Percentiles rank a stretch among this genome's conserved stretches.
phyloP scores from a whole-genome alignment of 2,329 filamentous ascomycete genomes.

The Eutypella sp. region DNA sequence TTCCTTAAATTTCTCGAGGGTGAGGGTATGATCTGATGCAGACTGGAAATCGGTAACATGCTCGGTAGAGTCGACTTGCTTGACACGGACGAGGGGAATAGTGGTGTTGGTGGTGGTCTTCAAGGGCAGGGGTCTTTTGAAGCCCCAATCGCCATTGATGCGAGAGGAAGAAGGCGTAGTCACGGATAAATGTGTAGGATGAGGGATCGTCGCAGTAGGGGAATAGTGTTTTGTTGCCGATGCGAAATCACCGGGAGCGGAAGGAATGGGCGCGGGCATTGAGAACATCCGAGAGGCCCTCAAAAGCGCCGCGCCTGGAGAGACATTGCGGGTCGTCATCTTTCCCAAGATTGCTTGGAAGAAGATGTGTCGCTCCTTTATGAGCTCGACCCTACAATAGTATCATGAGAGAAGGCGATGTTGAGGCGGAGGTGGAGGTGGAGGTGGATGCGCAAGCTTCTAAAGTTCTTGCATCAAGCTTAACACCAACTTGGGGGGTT shows the following conservation, averaged over 20 bases:
- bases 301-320: constrained; percentile 65
- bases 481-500: no score
- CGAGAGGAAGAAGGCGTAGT: constrained; percentile 70
- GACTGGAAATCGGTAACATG: constrained; percentile 86
- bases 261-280: constrained; percentile 69
- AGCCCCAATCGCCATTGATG: constrained; percentile 80
- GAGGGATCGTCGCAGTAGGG: constrained; percentile 66
- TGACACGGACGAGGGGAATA: constrained; percentile 71
- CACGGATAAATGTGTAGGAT: constrained; percentile 80
- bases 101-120: constrained; percentile 68
- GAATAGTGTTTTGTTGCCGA: constrained; percentile 48
- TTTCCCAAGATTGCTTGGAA: no score
- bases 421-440: no score
- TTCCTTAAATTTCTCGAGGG: constrained; percentile 81
- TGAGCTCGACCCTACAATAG: constrained; percentile 11
- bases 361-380: constrained; percentile 10
- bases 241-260: constrained; percentile 48
- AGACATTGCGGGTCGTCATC: constrained; percentile 35
- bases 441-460: no score
- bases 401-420: no score
- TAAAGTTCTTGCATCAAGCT: no score
- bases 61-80: constrained; percentile 77
- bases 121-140: constrained; percentile 78
- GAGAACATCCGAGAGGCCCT: constrained; percentile 88
- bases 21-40: constrained; percentile 74